These are phyloP conservation scores for Lentinula guzmanii DNA, from an alignment of 768 basidiomycete species.

Conservation along the genomic window DNA sequence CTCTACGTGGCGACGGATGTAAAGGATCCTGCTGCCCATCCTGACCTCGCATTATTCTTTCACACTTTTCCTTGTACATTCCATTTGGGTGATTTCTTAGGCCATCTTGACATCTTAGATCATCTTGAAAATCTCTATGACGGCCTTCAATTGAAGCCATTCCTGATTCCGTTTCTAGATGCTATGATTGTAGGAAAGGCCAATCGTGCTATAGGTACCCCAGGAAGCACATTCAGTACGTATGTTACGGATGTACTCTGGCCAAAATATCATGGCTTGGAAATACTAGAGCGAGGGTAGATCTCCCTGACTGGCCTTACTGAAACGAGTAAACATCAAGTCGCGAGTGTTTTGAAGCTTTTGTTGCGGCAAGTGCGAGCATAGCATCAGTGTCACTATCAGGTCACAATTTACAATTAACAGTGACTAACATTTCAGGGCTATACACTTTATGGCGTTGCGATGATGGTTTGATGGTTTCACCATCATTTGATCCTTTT, in stretches of 20 bases:
- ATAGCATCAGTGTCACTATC: too few relatives aligned
- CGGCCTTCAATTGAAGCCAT: constrained; percentile 35
- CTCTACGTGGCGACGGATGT: constrained; percentile 66
- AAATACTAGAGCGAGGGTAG: constrained; percentile 45
- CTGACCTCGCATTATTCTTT: constrained; percentile 38
- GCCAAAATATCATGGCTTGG: constrained; percentile 47
- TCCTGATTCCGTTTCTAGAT: constrained; percentile 62
- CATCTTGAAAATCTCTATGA: constrained; percentile 40
- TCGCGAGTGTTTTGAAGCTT: too few relatives aligned
- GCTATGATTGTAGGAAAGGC: constrained; percentile 63
- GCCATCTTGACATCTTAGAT: constrained; percentile 23
- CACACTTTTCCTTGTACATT: constrained; percentile 61
- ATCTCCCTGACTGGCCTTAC: not conserved
- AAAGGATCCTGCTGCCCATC: constrained; percentile 28
- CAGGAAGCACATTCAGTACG: constrained; percentile 69
- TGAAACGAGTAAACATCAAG: too few relatives aligned
- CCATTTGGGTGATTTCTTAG: constrained; percentile 46
- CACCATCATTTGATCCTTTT: constrained; percentile 5
- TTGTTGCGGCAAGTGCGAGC: too few relatives aligned
- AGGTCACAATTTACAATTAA: too few relatives aligned
- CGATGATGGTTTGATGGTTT: constrained; percentile 4
- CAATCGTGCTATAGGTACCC: constrained; percentile 57
- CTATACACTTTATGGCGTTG: not conserved
- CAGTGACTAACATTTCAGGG: too few relatives aligned
- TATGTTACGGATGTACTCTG: constrained; percentile 67